phyloP scores from a whole-genome alignment of 345 rosid genomes.

The Rhodamnia rubescens region DNA sequence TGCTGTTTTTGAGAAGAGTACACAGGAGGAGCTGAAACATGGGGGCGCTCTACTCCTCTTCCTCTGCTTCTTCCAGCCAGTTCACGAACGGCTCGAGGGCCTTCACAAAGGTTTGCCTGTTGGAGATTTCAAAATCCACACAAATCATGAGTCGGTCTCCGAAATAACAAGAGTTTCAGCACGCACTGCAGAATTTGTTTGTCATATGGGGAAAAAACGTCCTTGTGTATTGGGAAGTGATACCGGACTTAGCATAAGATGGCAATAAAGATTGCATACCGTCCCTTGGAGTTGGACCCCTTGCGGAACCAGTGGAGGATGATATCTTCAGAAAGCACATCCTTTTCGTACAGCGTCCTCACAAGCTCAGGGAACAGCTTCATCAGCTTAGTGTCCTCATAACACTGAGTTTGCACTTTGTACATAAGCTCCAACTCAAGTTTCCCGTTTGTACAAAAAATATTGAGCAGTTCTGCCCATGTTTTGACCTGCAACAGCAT shows the following conservation, averaged over 20 bases:
- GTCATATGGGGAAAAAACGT: neutral
- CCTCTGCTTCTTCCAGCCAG: slow-evolving; percentile 99
- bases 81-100: slow-evolving; percentile 85
- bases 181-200: neutral
- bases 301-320: slow-evolving; percentile 85
- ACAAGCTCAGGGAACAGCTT: slow-evolving; percentile 90
- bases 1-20: neutral
- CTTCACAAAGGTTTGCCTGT: slow-evolving; percentile 89
- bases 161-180: neutral
- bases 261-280: slow-evolving; percentile 24
- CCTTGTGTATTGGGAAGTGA: neutral
- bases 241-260: neutral
- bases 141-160: neutral
- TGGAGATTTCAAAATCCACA: neutral
- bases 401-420: slow-evolving; percentile 97
- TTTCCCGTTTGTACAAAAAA: slow-evolving; percentile 76
- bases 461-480: slow-evolving; percentile 73
- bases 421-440: slow-evolving; percentile 91
- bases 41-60: slow-evolving; percentile 46
- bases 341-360: slow-evolving; percentile 79
- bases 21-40: neutral
- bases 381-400: slow-evolving; percentile 97
- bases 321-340: slow-evolving; percentile 95
- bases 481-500: slow-evolving; percentile 13
- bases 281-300: slow-evolving; percentile 89